A percentile compares a stretch with the other conserved stretches of the same genome.
Evolutionary conservation across 306 rosid species (phyloP).

Genomic region (Lablab purpureus): DNA sequence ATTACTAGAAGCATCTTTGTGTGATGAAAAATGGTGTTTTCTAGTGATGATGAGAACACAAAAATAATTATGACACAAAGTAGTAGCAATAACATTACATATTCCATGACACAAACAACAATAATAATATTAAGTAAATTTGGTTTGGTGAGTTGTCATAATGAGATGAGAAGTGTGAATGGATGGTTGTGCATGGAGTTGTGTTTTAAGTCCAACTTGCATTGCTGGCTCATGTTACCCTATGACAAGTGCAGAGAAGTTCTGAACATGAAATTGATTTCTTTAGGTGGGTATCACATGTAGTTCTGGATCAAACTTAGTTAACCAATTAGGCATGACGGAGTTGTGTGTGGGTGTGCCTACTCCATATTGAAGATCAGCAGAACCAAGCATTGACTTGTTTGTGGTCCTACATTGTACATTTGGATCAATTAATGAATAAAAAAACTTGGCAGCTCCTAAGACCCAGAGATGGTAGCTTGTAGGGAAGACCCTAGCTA

Average conservation of each 20-base stretch:
- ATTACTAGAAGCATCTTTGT: neutral
- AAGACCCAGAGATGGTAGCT: neutral
- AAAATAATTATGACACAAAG: slow-evolving; percentile 17
- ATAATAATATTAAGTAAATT: neutral
- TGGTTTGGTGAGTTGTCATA: slow-evolving; percentile 42
- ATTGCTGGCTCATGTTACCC: slow-evolving; percentile 29
- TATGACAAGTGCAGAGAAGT: slow-evolving; percentile 45
- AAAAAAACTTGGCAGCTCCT: neutral
- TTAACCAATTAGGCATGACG: slow-evolving; percentile 41
- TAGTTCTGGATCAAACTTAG: slow-evolving; percentile 38
- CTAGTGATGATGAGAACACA: neutral
- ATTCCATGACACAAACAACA: slow-evolving; percentile 2
- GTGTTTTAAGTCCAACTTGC: slow-evolving; percentile 40
- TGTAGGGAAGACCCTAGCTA: neutral
- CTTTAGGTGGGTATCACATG: slow-evolving; percentile 50
- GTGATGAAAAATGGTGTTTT: neutral
- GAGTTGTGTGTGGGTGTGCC: slow-evolving; percentile 49
- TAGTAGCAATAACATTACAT: neutral
- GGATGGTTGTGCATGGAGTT: slow-evolving; percentile 40
- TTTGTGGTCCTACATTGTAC: slow-evolving; percentile 48
- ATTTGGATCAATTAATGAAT: slow-evolving; percentile 29
- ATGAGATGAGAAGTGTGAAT: slow-evolving; percentile 45
- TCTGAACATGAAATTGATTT: slow-evolving; percentile 48
- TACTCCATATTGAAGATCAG: slow-evolving; percentile 28
- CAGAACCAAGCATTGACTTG: slow-evolving; percentile 42